Evolutionary conservation across 148 eudicot species (phyloP).

Genomic region (Vaccinium corymbosum): DNA sequence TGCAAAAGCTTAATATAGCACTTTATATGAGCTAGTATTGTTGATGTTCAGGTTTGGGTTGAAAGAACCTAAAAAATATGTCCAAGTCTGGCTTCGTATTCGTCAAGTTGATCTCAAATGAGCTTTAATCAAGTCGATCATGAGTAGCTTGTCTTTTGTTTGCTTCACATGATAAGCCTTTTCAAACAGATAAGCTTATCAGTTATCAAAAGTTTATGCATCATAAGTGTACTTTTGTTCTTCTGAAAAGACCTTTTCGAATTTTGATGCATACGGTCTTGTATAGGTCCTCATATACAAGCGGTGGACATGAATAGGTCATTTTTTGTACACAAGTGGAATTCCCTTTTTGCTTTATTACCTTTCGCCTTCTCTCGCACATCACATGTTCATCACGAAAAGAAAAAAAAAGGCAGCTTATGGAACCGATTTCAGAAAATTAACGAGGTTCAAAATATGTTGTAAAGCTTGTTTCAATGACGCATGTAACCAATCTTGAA

Average conservation of each 20-base stretch:
- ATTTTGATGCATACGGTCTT: background rate
- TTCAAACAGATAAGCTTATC: background rate
- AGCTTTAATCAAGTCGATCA: conserved; percentile 1
- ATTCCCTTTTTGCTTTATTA: background rate
- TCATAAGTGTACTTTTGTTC: background rate
- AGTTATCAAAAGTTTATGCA: background rate
- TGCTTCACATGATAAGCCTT: background rate
- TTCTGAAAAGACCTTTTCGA: background rate
- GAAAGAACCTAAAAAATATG: background rate
- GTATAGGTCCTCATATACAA: background rate
- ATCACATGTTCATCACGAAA: background rate
- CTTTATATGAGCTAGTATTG: background rate
- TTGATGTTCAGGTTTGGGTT: background rate
- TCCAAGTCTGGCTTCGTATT: background rate
- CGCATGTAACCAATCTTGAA: background rate
- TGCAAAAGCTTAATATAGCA: background rate
- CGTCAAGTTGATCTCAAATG: background rate
- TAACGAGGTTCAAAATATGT: background rate
- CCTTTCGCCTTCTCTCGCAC: background rate
- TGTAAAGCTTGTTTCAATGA: background rate
- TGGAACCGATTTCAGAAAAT: background rate
- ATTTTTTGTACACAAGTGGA: no score
- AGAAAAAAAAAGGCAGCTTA: background rate
- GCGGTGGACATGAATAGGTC: no score
- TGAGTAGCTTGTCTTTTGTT: background rate